phyloP scores from a whole-genome alignment of 2,329 filamentous ascomycete species.

The Hymenoscyphus repandus region DNA sequence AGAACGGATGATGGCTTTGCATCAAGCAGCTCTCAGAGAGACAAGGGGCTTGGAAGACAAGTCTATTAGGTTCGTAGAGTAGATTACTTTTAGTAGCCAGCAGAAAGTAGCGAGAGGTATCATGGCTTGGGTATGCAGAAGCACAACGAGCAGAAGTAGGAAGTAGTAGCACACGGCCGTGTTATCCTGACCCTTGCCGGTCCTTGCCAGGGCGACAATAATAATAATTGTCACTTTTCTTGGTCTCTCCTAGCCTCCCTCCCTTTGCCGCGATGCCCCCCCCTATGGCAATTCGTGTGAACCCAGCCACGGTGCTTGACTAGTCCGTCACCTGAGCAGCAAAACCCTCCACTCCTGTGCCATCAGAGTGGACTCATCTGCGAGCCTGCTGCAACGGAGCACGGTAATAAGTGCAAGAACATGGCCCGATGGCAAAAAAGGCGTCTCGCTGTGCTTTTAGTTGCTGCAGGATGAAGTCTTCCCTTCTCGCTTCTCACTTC shows the following conservation, averaged over 20 bases:
- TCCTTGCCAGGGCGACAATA: too few species aligned
- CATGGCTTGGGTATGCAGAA: too few species aligned
- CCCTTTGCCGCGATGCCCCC: background rate
- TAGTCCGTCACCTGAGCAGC: constrained; percentile 22
- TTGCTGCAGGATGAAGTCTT: constrained; percentile 5
- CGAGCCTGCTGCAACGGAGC: constrained; percentile 6
- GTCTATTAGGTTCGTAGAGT: too few species aligned
- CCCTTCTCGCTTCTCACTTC: background rate
- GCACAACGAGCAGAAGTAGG: too few species aligned
- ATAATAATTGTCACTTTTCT: too few species aligned
- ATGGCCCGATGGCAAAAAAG: background rate
- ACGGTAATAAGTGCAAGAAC: constrained; percentile 8
- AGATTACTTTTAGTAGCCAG: too few species aligned
- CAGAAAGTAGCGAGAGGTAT: too few species aligned
- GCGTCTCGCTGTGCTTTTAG: background rate
- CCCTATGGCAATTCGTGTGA: background rate
- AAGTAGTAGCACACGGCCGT: too few species aligned
- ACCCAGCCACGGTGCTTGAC: constrained; percentile 2
- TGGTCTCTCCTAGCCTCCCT: too few species aligned
- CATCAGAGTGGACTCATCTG: background rate
- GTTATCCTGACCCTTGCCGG: too few species aligned
- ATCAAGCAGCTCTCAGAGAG: background rate
- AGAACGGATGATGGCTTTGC: background rate
- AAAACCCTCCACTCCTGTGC: constrained; percentile 11
- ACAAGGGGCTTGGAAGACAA: too few species aligned